Evolutionary conservation across 345 rosid genomes (phyloP).

Genomic region (Euphorbia pulcherrima): DNA sequence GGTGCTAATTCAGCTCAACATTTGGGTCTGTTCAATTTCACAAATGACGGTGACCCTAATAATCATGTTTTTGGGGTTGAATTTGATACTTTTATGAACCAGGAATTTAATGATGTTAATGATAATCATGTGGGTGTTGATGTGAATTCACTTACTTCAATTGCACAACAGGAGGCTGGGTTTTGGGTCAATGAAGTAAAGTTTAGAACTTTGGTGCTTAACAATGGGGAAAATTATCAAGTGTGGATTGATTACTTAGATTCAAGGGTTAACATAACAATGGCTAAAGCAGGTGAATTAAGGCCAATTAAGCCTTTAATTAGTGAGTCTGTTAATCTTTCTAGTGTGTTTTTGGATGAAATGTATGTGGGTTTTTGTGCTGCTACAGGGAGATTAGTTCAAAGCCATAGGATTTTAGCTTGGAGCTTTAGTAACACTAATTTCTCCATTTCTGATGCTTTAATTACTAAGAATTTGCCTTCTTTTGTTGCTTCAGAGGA

Average conservation of each 20-base stretch:
- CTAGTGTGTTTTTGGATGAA: constrained; percentile 28
- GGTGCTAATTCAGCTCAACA: constrained; percentile 26
- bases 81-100: constrained; percentile 29
- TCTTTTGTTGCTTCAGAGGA: constrained; percentile 27
- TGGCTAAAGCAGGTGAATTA: constrained; percentile 16
- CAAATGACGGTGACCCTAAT: constrained; percentile 23
- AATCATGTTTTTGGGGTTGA: constrained; percentile 32
- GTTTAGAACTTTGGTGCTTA: constrained; percentile 30
- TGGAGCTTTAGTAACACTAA: constrained; percentile 19
- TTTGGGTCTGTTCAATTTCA: constrained; percentile 32
- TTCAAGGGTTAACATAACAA: constrained; percentile 20
- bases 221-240: constrained; percentile 28
- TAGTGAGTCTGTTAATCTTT: constrained; percentile 25
- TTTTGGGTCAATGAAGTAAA: constrained; percentile 25
- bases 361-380: constrained; percentile 31
- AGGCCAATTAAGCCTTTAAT: constrained; percentile 37
- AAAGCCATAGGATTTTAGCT: constrained; percentile 29
- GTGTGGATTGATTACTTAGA: constrained; percentile 38
- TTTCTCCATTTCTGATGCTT: constrained; percentile 24
- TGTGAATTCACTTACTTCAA: constrained; percentile 30
- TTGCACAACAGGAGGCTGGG: constrained; percentile 30
- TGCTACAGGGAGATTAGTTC: constrained; percentile 27
- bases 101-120: constrained; percentile 23
- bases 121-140: constrained; percentile 44
- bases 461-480: constrained; percentile 28